These are phyloP conservation scores for Podaxis rugospora DNA, from an alignment of 768 basidiomycete species.

Conservation along the genomic window DNA sequence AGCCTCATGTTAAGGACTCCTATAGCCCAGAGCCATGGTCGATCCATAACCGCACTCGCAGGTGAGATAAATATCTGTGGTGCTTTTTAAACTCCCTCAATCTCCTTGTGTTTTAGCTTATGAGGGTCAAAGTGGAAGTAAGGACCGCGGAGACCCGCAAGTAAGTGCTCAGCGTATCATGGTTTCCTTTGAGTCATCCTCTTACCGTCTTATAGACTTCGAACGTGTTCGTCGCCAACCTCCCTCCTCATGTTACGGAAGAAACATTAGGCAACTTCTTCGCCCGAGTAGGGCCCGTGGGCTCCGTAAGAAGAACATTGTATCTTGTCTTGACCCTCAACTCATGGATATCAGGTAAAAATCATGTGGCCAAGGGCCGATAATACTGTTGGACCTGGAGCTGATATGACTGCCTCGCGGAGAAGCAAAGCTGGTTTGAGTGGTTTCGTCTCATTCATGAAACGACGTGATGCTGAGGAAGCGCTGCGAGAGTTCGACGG, in stretches of 20 bases:
- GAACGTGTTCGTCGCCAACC: constrained; percentile 93
- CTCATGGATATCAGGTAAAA: constrained; percentile 58
- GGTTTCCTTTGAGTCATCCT: not conserved
- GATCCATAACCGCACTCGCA: constrained; percentile 90
- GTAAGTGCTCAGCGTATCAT: constrained; percentile 35
- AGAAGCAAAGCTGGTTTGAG: constrained; percentile 75
- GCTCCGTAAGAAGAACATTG: constrained; percentile 56
- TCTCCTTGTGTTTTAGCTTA: constrained; percentile 44
- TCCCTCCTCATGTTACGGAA: constrained; percentile 86
- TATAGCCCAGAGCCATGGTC: constrained; percentile 40
- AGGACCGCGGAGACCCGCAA: constrained; percentile 84
- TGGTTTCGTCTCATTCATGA: constrained; percentile 98
- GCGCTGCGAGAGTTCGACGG: constrained; percentile 91
- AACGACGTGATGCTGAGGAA: constrained; percentile 82
- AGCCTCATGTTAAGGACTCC: not conserved
- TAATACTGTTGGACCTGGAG: constrained; percentile 58
- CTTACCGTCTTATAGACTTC: constrained; percentile 59
- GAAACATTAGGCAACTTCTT: constrained; percentile 86
- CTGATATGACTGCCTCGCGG: constrained; percentile 71
- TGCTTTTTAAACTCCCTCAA: not conserved
- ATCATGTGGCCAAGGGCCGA: constrained; percentile 99
- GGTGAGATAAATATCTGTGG: not conserved
- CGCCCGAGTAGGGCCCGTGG: constrained; percentile 89
- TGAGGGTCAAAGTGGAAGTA: constrained; percentile 86
- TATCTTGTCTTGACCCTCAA: not conserved